phyloP scores from a whole-genome alignment of 2,329 filamentous ascomycete species.

The Penicillium polonicum region DNA sequence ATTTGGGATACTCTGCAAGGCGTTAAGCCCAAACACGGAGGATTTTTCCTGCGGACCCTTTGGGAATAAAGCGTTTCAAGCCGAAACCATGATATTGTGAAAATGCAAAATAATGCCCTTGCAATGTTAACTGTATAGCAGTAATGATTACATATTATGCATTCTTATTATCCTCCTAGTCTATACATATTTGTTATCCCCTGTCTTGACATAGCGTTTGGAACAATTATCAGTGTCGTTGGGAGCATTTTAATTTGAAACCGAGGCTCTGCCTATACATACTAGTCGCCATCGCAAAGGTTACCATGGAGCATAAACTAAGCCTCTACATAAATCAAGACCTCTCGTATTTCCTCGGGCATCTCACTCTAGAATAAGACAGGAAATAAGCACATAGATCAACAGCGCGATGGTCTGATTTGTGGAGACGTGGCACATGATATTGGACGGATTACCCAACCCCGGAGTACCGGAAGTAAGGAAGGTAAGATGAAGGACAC shows the following conservation, averaged over 20 bases:
- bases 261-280: not conserved
- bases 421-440: not conserved
- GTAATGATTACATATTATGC: not conserved
- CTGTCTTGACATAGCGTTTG: not conserved
- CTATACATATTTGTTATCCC: not conserved
- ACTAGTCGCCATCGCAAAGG: no score
- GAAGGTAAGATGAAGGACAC: slow-evolving; percentile 12
- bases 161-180: not conserved
- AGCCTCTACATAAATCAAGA: no score
- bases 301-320: not conserved
- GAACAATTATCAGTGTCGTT: not conserved
- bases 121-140: slow-evolving; percentile 2
- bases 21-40: slow-evolving; percentile 2
- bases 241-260: not conserved
- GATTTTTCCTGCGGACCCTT: slow-evolving; percentile 8
- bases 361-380: not conserved
- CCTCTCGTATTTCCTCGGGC: not conserved
- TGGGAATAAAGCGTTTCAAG: slow-evolving; percentile 20
- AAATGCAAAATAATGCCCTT: slow-evolving; percentile 8
- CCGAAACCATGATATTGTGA: slow-evolving; percentile 11
- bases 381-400: not conserved
- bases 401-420: not conserved
- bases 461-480: slow-evolving; percentile 7
- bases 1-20: not conserved
- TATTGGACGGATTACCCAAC: not conserved